Evolutionary conservation across 2,329 filamentous ascomycete genomes (phyloP).

Genomic region (Diaporthe sp.): DNA sequence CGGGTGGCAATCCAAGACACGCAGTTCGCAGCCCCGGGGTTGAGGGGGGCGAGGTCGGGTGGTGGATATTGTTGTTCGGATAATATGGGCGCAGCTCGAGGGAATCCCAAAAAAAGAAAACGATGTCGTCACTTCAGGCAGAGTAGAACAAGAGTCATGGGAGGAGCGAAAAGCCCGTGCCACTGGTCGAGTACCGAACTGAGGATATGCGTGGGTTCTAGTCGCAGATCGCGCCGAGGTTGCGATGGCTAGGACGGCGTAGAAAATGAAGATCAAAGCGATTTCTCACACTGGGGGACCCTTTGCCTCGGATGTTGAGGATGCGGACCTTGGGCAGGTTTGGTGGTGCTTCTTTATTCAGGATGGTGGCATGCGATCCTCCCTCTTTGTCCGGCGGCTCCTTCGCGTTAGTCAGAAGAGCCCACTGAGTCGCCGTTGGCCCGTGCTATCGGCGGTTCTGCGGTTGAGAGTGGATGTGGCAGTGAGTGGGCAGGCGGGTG

Average conservation of each 20-base stretch:
- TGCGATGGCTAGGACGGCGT: conserved; percentile 10
- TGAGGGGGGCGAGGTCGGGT: conserved; percentile 3
- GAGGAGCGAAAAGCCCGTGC: conserved; percentile 27
- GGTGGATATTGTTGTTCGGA: conserved; percentile 21
- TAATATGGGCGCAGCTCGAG: conserved; percentile 28
- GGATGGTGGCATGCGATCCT: conserved; percentile 16
- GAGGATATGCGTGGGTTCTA: conserved; percentile 21
- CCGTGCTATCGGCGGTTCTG: conserved; percentile 34
- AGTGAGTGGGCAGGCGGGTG: conserved; percentile 14
- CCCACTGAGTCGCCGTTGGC: conserved; percentile 31
- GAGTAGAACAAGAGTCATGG: conserved; percentile 31
- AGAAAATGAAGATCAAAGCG: conserved; percentile 17
- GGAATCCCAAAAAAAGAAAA: conserved; percentile 26
- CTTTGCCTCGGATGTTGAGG: conserved; percentile 10
- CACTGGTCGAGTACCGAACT: conserved; percentile 7
- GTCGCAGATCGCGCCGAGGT: conserved; percentile 18
- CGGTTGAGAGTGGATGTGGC: conserved; percentile 29
- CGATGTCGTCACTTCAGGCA: conserved; percentile 34
- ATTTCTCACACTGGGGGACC: neutral
- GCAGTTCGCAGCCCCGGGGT: conserved; percentile 6
- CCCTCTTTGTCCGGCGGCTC: conserved; percentile 32
- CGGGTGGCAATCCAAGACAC: conserved; percentile 22
- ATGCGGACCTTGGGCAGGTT: conserved; percentile 9
- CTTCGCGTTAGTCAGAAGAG: conserved; percentile 31
- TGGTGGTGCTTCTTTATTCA: conserved; percentile 29